Evolutionary conservation across 2,329 filamentous ascomycete genomes (phyloP).

Genomic region (Colletotrichum tanaceti): DNA sequence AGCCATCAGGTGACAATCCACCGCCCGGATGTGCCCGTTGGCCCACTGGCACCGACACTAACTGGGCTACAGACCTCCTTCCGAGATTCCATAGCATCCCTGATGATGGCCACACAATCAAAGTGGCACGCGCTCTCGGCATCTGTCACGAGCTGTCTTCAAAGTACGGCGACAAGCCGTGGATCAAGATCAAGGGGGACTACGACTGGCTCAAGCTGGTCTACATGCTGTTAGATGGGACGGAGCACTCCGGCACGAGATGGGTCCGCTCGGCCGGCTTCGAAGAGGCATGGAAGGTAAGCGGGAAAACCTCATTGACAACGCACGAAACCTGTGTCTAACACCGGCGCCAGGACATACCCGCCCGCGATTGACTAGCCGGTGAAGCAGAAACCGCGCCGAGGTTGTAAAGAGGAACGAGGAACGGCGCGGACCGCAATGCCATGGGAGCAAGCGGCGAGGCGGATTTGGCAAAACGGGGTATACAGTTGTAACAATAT

Average conservation of each 20-base stretch:
- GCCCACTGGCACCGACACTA: neutral
- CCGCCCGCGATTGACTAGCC: conserved; percentile 32
- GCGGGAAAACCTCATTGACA: neutral
- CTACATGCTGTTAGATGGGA: conserved; percentile 71
- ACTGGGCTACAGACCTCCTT: conserved; percentile 53
- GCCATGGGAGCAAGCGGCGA: too few relatives aligned
- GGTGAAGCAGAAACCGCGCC: neutral
- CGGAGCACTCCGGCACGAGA: conserved; percentile 55
- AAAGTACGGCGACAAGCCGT: conserved; percentile 58
- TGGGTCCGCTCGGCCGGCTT: conserved; percentile 75
- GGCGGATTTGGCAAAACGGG: conserved; percentile 27
- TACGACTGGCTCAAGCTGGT: conserved; percentile 70
- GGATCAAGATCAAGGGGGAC: conserved; percentile 65
- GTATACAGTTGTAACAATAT: conserved; percentile 42
- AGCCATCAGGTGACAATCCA: conserved; percentile 55
- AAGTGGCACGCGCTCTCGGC: conserved; percentile 77
- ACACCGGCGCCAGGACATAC: conserved; percentile 24
- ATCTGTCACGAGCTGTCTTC: conserved; percentile 67
- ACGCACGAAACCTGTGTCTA: neutral
- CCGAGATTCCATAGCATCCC: conserved; percentile 57
- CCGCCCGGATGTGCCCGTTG: neutral
- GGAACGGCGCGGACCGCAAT: neutral
- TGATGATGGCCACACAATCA: conserved; percentile 87
- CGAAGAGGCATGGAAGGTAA: conserved; percentile 71
- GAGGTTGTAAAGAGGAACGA: neutral